A percentile compares a stretch with the other conserved stretches of the same genome.
Conservation (phyloP, 2,329 filamentous ascomycete species). For the Pseudogymnoascus sp. region DNA sequence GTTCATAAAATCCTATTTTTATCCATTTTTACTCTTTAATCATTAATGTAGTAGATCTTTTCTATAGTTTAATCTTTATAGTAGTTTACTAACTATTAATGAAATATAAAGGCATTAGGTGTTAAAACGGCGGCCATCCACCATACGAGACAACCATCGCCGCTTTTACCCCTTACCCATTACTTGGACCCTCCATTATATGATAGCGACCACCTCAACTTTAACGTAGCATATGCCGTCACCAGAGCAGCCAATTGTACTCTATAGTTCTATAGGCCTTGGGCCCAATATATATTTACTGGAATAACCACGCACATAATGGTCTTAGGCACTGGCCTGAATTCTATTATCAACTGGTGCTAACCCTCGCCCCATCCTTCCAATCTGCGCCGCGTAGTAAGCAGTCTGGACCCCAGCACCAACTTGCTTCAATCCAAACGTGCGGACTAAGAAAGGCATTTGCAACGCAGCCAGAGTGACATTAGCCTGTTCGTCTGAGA, state of each 20-base stretch:
- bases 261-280: not conserved
- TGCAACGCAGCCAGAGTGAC: constrained; percentile 1
- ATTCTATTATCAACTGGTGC: constrained; percentile 9
- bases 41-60: not conserved
- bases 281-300: not conserved
- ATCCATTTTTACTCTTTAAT: not conserved
- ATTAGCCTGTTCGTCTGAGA: constrained; percentile 20
- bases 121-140: not conserved
- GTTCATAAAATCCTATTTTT: not conserved
- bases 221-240: too few relatives aligned
- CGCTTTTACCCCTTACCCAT: too few relatives aligned
- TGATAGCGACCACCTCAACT: too few relatives aligned
- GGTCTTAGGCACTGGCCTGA: not conserved
- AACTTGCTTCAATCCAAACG: constrained; percentile 11
- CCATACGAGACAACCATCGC: too few relatives aligned
- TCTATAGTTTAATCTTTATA: not conserved
- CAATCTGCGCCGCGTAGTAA: constrained; percentile 26
- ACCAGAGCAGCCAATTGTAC: too few relatives aligned
- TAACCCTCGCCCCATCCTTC: constrained; percentile 21
- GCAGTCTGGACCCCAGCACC: constrained; percentile 14
- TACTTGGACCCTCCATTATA: too few relatives aligned
- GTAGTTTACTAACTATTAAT: not conserved
- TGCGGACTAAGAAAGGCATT: not conserved
- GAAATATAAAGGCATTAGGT: not conserved
- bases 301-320: not conserved